phyloP scores from a whole-genome alignment of 129 eudicot species.

The Flaveria sonorensis region DNA sequence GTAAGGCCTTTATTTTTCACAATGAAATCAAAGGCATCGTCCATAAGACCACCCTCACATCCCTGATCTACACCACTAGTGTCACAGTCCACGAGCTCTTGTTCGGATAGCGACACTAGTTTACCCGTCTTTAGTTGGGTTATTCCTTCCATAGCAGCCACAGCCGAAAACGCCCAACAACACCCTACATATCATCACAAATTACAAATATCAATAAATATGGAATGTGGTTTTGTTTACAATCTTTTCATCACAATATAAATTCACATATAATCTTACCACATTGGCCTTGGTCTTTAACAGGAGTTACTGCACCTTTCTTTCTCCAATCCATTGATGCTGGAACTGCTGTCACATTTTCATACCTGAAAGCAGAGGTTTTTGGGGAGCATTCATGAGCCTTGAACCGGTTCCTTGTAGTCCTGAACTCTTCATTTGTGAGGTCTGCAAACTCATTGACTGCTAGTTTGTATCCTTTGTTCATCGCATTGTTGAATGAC shows the following conservation, averaged over 20 bases:
- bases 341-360: background rate
- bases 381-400: constrained; percentile 24
- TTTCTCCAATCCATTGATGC: background rate
- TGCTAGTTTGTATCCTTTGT: constrained; percentile 30
- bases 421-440: constrained; percentile 35
- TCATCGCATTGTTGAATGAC: constrained; percentile 36
- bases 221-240: background rate
- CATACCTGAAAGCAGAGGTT: background rate
- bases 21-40: background rate
- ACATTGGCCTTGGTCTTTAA: background rate
- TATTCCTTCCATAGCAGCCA: constrained; percentile 5
- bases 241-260: background rate
- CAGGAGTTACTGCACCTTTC: background rate
- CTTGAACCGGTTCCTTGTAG: constrained; percentile 26
- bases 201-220: background rate
- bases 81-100: constrained; percentile 6
- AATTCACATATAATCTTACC: background rate
- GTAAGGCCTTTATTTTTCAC: background rate
- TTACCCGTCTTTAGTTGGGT: background rate
- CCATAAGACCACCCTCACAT: constrained; percentile 3
- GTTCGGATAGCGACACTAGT: background rate
- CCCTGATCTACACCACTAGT: background rate
- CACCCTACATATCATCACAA: background rate
- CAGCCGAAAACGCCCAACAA: background rate
- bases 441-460: constrained; percentile 39